Conservation (phyloP, 495 filamentous ascomycete species). For the Trichoderma reesei region DNA sequence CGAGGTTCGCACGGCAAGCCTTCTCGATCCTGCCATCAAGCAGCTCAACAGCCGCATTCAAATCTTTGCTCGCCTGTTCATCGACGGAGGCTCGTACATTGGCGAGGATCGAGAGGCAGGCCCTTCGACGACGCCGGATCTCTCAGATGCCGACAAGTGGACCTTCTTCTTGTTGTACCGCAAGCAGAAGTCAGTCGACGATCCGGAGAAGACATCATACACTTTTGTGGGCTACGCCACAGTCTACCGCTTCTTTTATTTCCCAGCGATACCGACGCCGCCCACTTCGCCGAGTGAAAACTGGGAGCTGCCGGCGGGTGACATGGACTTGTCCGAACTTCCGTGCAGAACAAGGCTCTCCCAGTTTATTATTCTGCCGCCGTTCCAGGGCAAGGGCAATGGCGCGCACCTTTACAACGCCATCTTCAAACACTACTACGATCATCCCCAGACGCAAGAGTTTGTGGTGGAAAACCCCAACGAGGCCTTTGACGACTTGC, state of each 20-base stretch:
- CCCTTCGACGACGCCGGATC: not conserved
- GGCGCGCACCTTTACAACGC: conserved; percentile 72
- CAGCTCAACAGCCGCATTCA: conserved; percentile 67
- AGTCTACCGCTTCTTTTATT: conserved; percentile 72
- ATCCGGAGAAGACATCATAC: conserved; percentile 46
- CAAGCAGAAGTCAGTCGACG: conserved; percentile 39
- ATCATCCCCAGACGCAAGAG: conserved; percentile 56
- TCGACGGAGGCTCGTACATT: conserved; percentile 75
- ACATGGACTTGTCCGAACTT: conserved; percentile 28
- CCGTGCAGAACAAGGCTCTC: conserved; percentile 75
- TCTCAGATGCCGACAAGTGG: conserved; percentile 62
- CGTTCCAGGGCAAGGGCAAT: conserved; percentile 70
- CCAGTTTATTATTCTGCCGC: conserved; percentile 87
- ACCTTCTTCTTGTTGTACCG: conserved; percentile 77
- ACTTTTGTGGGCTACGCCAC: conserved; percentile 79
- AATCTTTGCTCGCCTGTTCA: conserved; percentile 75
- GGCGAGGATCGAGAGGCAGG: conserved; percentile 52
- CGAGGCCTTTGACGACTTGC: conserved; percentile 83
- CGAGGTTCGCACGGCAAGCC: conserved; percentile 44
- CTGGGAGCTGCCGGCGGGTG: conserved; percentile 18
- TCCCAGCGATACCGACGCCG: conserved; percentile 26
- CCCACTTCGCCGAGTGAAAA: conserved; percentile 20
- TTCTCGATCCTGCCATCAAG: conserved; percentile 45
- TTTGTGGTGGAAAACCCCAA: conserved; percentile 95
- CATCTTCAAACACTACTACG: conserved; percentile 57